A percentile compares a stretch with the other conserved stretches of the same genome.
Evolutionary conservation across 495 filamentous ascomycete genomes (phyloP).

Genomic region (Astrothelium subdiscretum): DNA sequence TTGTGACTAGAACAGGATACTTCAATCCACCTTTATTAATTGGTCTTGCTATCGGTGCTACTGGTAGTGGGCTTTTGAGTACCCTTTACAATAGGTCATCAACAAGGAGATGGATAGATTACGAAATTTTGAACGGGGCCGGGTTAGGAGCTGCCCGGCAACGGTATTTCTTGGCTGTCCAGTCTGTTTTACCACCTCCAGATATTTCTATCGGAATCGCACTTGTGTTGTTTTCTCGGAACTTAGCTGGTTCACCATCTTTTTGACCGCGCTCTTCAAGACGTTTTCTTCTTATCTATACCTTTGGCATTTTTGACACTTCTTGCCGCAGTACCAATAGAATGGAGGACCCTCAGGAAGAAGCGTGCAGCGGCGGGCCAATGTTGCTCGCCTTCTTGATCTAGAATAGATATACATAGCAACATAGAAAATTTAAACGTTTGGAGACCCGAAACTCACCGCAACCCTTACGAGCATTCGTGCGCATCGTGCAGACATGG

Average conservation of each 20-base stretch:
- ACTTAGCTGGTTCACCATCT: not conserved
- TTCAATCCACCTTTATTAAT: not conserved
- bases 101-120: not conserved
- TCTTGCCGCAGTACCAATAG: constrained; percentile 45
- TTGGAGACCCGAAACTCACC: too few relatives aligned
- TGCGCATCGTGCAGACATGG: too few relatives aligned
- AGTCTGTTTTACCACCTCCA: constrained; percentile 5
- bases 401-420: too few relatives aligned
- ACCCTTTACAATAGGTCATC: not conserved
- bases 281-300: not conserved
- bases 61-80: not conserved
- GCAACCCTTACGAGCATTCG: too few relatives aligned
- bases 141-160: constrained; percentile 9
- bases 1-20: not conserved
- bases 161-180: constrained; percentile 11
- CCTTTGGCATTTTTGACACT: constrained; percentile 33
- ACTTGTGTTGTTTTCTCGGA: not conserved
- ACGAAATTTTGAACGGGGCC: not conserved
- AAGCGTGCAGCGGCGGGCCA: too few relatives aligned
- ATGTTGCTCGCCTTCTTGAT: too few relatives aligned
- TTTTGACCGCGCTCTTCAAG: not conserved
- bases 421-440: too few relatives aligned
- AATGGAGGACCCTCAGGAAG: constrained; percentile 68
- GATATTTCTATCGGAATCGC: not conserved
- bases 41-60: not conserved